These are phyloP conservation scores for Grosmannia serpens DNA, from an alignment of 2,329 filamentous ascomycete genomes.

Conservation along the genomic window DNA sequence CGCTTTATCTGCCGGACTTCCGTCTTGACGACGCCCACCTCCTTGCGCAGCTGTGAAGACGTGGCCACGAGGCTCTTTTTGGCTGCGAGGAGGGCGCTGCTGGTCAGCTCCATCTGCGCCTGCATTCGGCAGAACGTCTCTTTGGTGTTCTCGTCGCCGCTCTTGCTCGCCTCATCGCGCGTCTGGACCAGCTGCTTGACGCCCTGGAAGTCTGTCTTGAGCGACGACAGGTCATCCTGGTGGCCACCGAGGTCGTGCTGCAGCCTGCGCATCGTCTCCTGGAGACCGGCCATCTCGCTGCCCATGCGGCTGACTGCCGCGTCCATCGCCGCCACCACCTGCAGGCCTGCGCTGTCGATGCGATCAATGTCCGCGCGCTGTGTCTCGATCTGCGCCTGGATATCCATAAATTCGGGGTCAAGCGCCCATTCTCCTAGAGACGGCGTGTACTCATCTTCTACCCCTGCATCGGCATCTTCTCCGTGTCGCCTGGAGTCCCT, in stretches of 20 bases:
- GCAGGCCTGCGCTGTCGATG: slow-evolving; percentile 25
- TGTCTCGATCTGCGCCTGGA: slow-evolving; percentile 22
- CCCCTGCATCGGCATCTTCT: slow-evolving; percentile 9
- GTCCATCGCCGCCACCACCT: slow-evolving; percentile 25
- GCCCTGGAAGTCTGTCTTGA: slow-evolving; percentile 12
- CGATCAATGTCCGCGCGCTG: slow-evolving; percentile 24
- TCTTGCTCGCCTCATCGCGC: not conserved
- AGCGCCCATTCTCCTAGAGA: not conserved
- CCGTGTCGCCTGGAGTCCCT: not conserved
- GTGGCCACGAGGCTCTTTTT: not conserved
- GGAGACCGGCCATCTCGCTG: slow-evolving; percentile 21
- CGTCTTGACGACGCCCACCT: not conserved
- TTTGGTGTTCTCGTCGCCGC: not conserved
- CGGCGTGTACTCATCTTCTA: not conserved
- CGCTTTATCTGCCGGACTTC: not conserved
- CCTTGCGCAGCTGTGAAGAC: not conserved
- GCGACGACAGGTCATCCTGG: slow-evolving; percentile 16
- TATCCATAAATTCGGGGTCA: slow-evolving; percentile 15
- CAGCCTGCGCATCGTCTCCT: slow-evolving; percentile 16
- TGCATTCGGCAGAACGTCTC: not conserved
- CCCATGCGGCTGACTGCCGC: slow-evolving; percentile 23
- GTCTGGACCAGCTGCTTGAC: not conserved
- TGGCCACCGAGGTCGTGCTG: slow-evolving; percentile 14
- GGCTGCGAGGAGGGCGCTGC: not conserved
- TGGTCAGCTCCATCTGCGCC: not conserved